A percentile compares a stretch with the other conserved stretches of the same genome.
Evolutionary conservation across 495 filamentous ascomycete genomes (phyloP).

Genomic region (Podospora conica): DNA sequence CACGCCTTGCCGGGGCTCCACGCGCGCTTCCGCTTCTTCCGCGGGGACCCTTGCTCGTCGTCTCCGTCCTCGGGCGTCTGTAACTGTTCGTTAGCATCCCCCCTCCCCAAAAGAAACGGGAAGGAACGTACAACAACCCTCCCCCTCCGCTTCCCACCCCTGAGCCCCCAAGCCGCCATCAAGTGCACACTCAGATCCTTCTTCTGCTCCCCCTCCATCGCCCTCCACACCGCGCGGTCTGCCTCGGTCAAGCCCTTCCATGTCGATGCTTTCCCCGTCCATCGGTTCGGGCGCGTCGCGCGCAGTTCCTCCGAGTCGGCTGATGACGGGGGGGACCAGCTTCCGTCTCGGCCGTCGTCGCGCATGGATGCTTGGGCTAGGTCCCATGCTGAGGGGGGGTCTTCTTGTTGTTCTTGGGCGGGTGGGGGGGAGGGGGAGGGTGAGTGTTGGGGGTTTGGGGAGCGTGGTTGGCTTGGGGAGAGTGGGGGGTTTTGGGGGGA

Average conservation of each 20-base stretch:
- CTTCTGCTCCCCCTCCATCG: conserved; percentile 50
- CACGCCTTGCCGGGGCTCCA: conserved; percentile 51
- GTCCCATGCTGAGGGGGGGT: background rate
- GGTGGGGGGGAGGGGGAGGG: background rate
- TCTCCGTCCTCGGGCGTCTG: background rate
- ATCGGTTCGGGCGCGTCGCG: conserved; percentile 43
- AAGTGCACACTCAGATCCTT: conserved; percentile 67
- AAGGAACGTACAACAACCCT: background rate
- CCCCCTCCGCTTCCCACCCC: conserved; percentile 34
- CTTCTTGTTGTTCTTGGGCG: background rate
- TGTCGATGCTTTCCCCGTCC: conserved; percentile 49
- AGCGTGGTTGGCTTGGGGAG: background rate
- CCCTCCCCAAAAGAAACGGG: background rate
- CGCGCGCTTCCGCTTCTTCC: conserved; percentile 1
- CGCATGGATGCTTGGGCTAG: background rate
- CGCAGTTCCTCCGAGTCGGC: conserved; percentile 28
- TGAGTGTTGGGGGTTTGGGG: background rate
- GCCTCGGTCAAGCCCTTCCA: conserved; percentile 54
- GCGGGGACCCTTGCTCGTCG: background rate
- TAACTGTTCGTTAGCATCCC: background rate
- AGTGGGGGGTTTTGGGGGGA: background rate
- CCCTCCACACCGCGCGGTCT: conserved; percentile 53
- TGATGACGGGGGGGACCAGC: background rate
- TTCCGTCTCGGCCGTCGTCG: background rate
- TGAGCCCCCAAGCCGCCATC: conserved; percentile 65